phyloP scores from a whole-genome alignment of 1,284 basidiomycete species.

The Puccinia polysora region DNA sequence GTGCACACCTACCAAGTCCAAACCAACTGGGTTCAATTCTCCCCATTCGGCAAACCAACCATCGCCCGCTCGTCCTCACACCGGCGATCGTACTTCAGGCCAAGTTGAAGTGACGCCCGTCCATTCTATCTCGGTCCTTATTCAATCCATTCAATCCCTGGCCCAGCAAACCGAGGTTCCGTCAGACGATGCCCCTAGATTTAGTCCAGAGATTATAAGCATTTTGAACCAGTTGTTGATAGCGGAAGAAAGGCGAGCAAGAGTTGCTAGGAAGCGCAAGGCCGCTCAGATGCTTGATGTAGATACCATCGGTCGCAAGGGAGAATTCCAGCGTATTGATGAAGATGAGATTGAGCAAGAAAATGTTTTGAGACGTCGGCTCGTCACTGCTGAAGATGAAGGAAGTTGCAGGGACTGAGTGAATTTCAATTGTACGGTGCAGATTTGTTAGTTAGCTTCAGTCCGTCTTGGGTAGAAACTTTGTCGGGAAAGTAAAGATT shows the following conservation, averaged over 20 bases:
- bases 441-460: neutral
- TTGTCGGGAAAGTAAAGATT: no score
- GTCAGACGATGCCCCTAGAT: conserved; percentile 5
- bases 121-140: conserved; percentile 22
- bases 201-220: conserved; percentile 21
- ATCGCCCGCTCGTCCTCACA: neutral
- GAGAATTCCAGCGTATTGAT: neutral
- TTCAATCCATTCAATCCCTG: conserved; percentile 22
- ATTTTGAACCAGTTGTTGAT: conserved; percentile 18
- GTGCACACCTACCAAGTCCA: conserved; percentile 20
- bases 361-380: conserved; percentile 6
- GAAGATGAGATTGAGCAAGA: conserved; percentile 11
- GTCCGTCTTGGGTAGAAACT: conserved; percentile 1
- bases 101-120: conserved; percentile 1
- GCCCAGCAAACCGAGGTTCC: neutral
- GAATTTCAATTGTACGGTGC: neutral
- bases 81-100: neutral
- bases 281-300: neutral
- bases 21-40: conserved; percentile 14
- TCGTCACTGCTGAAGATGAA: conserved; percentile 17
- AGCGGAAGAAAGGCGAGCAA: neutral
- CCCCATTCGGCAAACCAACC: neutral
- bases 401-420: conserved; percentile 12
- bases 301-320: conserved; percentile 6
- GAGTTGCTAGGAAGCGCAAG: conserved; percentile 14